Evolutionary conservation across 768 basidiomycete species (phyloP).

Genomic region (Boletus rubescentipes): DNA sequence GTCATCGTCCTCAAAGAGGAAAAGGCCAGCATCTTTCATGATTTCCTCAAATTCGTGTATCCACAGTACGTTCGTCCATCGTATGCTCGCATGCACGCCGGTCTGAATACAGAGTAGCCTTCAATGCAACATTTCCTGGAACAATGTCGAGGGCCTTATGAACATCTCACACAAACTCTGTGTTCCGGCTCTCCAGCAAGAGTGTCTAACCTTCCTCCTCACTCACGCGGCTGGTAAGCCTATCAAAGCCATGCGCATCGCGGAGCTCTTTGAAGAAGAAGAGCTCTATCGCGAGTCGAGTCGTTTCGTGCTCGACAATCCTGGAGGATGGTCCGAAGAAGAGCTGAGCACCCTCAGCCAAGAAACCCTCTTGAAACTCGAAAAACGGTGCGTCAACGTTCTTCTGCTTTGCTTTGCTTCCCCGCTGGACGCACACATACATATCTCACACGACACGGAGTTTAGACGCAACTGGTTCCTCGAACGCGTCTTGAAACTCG

Average conservation of each 20-base stretch:
- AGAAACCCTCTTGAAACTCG: constrained; percentile 84
- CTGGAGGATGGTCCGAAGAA: constrained; percentile 79
- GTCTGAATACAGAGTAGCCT: constrained; percentile 44
- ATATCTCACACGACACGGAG: not conserved
- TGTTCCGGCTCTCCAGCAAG: constrained; percentile 74
- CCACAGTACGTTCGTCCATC: constrained; percentile 65
- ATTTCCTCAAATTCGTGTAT: constrained; percentile 91
- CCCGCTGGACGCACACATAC: too few relatives aligned
- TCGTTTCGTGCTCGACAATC: constrained; percentile 90
- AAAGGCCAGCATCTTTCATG: constrained; percentile 85
- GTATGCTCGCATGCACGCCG: not conserved
- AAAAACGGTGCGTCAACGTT: constrained; percentile 59
- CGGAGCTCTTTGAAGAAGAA: constrained; percentile 87
- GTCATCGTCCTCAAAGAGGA: constrained; percentile 91
- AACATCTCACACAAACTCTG: constrained; percentile 89
- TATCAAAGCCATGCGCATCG: constrained; percentile 90
- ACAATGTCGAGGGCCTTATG: constrained; percentile 89
- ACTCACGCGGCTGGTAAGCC: constrained; percentile 92
- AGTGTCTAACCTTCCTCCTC: constrained; percentile 84
- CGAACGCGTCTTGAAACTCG: constrained; percentile 90
- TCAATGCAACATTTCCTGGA: constrained; percentile 93
- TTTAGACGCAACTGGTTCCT: constrained; percentile 86
- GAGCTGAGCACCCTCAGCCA: constrained; percentile 80
- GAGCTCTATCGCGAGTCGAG: constrained; percentile 89
- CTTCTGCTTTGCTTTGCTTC: not conserved